Percentiles rank a stretch among this genome's conserved stretches.
phyloP scores from a whole-genome alignment of 148 eudicot genomes.

The Suaeda aralocaspica region DNA sequence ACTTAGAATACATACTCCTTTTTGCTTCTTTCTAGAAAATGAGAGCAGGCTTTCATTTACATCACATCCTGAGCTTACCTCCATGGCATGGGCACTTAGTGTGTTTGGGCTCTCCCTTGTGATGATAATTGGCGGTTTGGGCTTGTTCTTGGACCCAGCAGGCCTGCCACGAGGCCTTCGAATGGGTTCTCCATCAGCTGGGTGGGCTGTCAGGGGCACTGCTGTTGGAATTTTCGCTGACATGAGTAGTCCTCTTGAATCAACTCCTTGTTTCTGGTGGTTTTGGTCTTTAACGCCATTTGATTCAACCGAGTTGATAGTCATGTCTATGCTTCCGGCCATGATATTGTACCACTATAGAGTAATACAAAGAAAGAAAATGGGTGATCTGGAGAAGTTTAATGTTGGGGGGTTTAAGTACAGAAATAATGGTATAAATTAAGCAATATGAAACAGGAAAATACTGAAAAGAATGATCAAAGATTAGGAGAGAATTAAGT shows the following conservation, averaged over 20 bases:
- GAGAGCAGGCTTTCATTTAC: slow-evolving; percentile 48
- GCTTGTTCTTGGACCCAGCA: slow-evolving; percentile 79
- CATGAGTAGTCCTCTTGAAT: slow-evolving; percentile 20
- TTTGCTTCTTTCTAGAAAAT: slow-evolving; percentile 61
- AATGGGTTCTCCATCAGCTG: slow-evolving; percentile 28
- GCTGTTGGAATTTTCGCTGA: slow-evolving; percentile 20
- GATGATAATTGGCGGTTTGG: slow-evolving; percentile 74
- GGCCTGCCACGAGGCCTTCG: slow-evolving; percentile 76
- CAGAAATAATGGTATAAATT: slow-evolving; percentile 18
- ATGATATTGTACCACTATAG: slow-evolving; percentile 1
- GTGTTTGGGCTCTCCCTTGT: slow-evolving; percentile 64
- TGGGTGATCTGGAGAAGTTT: slow-evolving; percentile 7
- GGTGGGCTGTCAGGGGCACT: slow-evolving; percentile 8
- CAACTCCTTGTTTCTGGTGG: slow-evolving; percentile 18
- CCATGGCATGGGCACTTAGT: slow-evolving; percentile 71
- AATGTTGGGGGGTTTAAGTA: slow-evolving; percentile 24
- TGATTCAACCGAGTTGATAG: slow-evolving; percentile 22
- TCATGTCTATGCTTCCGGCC: slow-evolving; percentile 38
- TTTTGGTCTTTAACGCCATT: slow-evolving; percentile 31
- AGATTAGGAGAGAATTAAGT: slow-evolving; percentile 49
- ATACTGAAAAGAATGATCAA: slow-evolving; percentile 40
- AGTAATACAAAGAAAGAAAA: slow-evolving; percentile 10
- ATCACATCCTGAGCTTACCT: slow-evolving; percentile 64
- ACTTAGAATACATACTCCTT: slow-evolving; percentile 57
- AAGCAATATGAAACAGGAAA: slow-evolving; percentile 27